phyloP scores from a whole-genome alignment of 192 early-diverging fungal genomes.

The Oehlia diaphana region DNA sequence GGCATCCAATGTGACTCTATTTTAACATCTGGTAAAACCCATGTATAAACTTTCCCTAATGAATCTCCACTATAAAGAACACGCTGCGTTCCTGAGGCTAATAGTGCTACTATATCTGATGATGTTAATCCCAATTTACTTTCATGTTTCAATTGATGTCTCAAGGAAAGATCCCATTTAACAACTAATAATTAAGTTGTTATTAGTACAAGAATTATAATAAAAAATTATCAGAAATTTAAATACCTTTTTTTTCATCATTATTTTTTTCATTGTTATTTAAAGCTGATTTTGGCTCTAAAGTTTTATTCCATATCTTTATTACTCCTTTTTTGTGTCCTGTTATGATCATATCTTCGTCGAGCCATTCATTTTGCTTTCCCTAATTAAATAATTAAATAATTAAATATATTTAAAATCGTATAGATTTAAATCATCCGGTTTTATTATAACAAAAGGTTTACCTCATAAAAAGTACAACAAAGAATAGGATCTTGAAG shows the following conservation, averaged over 20 bases:
- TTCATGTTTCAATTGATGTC: slow-evolving; percentile 13
- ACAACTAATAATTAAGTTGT: background rate
- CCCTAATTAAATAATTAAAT: slow-evolving; percentile 25
- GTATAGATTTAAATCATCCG: background rate
- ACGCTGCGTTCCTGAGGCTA: slow-evolving; percentile 31
- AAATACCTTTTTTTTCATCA: background rate
- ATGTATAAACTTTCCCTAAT: slow-evolving; percentile 46
- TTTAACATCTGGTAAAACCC: slow-evolving; percentile 54
- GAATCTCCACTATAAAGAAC: slow-evolving; percentile 54
- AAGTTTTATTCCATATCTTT: slow-evolving; percentile 34
- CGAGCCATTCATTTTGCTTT: slow-evolving; percentile 47
- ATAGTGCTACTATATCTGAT: slow-evolving; percentile 8
- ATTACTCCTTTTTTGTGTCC: slow-evolving; percentile 57
- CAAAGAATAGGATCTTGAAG: slow-evolving; percentile 53
- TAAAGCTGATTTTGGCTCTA: background rate
- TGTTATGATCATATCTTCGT: slow-evolving; percentile 53
- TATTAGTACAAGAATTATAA: background rate
- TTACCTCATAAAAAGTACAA: slow-evolving; percentile 55
- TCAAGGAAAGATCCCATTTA: slow-evolving; percentile 22
- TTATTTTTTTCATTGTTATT: background rate
- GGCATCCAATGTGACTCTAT: slow-evolving; percentile 51
- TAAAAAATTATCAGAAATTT: background rate
- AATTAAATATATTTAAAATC: background rate
- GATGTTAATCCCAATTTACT: background rate
- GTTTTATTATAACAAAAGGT: background rate